Evolutionary conservation across 139 green algal genomes (phyloP).

Genomic region (Parachlorella kessleri): DNA sequence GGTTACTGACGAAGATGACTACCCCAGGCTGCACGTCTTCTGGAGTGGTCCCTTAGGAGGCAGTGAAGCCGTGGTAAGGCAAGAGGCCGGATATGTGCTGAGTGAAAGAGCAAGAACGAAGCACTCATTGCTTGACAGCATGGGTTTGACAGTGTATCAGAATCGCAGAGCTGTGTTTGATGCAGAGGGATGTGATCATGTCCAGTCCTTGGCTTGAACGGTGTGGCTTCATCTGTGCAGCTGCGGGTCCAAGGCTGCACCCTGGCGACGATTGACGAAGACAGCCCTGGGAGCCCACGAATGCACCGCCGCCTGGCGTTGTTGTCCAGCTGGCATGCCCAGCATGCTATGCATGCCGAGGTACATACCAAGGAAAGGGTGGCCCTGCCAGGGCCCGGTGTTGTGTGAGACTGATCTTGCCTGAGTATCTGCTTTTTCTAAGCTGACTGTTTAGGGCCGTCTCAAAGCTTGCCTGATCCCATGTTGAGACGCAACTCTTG

Average conservation of each 20-base stretch:
- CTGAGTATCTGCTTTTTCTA: too few relatives aligned
- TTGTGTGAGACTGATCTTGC: too few relatives aligned
- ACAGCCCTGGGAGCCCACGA: too few relatives aligned
- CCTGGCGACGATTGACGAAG: neutral
- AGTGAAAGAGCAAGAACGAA: too few relatives aligned
- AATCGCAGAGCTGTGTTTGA: too few relatives aligned
- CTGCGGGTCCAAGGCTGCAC: neutral
- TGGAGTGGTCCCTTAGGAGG: too few relatives aligned
- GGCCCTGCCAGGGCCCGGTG: neutral
- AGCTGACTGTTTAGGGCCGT: too few relatives aligned
- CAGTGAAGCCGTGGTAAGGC: neutral
- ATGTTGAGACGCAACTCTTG: too few relatives aligned
- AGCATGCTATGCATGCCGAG: neutral
- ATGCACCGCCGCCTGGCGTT: neutral
- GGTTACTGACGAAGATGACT: neutral
- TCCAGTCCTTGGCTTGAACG: neutral
- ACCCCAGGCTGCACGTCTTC: neutral
- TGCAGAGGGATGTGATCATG: too few relatives aligned
- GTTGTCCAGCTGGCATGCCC: neutral
- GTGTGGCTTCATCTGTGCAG: neutral
- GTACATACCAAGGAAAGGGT: neutral
- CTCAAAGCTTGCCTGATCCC: too few relatives aligned
- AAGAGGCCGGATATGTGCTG: neutral
- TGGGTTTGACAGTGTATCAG: too few relatives aligned
- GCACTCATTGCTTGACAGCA: too few relatives aligned